Evolutionary conservation across 2,329 filamentous ascomycete species (phyloP).

Genomic region (Coleophoma crateriformis): DNA sequence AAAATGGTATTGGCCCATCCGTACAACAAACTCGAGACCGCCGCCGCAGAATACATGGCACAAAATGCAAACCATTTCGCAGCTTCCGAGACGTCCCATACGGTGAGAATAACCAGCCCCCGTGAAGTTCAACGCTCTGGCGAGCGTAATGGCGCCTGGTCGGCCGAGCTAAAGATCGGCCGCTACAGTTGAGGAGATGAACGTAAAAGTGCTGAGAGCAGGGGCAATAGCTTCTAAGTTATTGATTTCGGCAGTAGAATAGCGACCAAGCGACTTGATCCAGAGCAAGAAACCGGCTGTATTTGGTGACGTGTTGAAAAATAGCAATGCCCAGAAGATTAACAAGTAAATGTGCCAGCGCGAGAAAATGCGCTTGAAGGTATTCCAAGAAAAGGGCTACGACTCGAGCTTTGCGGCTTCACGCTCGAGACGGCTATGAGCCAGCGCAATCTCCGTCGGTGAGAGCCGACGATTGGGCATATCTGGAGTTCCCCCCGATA

Average conservation of each 20-base stretch:
- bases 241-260: conserved; percentile 21
- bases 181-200: conserved; percentile 44
- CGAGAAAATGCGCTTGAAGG: conserved; percentile 33
- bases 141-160: conserved; percentile 46
- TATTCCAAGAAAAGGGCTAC: conserved; percentile 42
- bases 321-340: conserved; percentile 43
- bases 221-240: conserved; percentile 44
- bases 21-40: conserved; percentile 39
- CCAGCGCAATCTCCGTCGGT: conserved; percentile 37
- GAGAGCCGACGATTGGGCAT: conserved; percentile 38
- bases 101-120: conserved; percentile 44
- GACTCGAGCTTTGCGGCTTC: conserved; percentile 43
- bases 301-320: conserved; percentile 47
- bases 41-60: conserved; percentile 33
- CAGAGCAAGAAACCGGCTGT: conserved; percentile 41
- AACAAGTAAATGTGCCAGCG: conserved; percentile 44
- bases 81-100: conserved; percentile 51
- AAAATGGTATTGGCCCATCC: conserved; percentile 39
- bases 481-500: neutral
- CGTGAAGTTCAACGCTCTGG: conserved; percentile 40
- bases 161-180: conserved; percentile 46
- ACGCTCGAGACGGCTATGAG: conserved; percentile 37
- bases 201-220: conserved; percentile 50
- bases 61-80: conserved; percentile 47
- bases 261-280: conserved; percentile 34